These are phyloP conservation scores for Choanephora cucurbitarum DNA, from an alignment of 371 early-diverging fungal species.

Conservation along the genomic window DNA sequence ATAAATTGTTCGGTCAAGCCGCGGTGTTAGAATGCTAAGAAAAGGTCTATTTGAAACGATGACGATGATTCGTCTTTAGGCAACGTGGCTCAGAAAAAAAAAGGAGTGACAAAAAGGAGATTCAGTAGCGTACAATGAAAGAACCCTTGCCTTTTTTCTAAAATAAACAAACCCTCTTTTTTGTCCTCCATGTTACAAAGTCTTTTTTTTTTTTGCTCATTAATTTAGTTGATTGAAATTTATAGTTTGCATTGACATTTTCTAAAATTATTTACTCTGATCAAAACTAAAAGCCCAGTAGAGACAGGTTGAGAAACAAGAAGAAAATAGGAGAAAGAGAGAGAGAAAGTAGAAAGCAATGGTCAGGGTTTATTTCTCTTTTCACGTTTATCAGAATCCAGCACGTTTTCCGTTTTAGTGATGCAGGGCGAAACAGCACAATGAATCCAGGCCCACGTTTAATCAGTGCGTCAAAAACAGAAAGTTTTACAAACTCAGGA, in stretches of 20 bases:
- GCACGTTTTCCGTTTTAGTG: conserved; percentile 19
- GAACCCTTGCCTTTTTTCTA: not conserved
- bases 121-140: no score
- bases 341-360: no score
- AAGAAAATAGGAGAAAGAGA: not conserved
- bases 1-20: not conserved
- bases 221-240: not conserved
- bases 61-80: not conserved
- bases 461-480: conserved; percentile 16
- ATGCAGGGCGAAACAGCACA: conserved; percentile 13
- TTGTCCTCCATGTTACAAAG: not conserved
- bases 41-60: no score
- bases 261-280: no score
- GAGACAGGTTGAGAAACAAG: no score
- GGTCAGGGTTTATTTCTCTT: conserved; percentile 7
- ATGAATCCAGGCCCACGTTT: conserved; percentile 16
- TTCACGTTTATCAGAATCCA: conserved; percentile 15
- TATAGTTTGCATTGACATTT: no score
- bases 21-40: not conserved
- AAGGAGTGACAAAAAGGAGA: not conserved
- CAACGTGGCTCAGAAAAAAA: not conserved
- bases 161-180: not conserved
- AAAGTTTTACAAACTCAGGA: conserved; percentile 3
- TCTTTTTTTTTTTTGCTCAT: not conserved
- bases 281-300: no score